Evolutionary conservation across 2,329 filamentous ascomycete genomes (phyloP).

Genomic region (Coniochaeta hoffmannii): DNA sequence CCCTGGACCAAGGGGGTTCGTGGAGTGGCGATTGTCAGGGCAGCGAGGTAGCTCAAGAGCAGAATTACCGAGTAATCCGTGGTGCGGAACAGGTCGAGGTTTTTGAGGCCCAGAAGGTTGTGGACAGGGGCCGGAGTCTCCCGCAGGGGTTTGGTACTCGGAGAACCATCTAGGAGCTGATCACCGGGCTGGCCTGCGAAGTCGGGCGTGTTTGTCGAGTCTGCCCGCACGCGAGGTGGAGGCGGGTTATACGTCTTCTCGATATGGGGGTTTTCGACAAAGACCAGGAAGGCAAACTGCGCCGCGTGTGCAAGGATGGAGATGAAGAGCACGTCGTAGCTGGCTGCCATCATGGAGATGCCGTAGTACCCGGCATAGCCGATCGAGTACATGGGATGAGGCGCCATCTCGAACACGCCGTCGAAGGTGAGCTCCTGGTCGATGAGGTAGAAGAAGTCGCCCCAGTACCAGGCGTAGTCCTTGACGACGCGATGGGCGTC

Average conservation of each 20-base stretch:
- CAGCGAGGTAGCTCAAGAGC: constrained; percentile 66
- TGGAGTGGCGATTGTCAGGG: constrained; percentile 68
- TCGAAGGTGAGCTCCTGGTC: constrained; percentile 98
- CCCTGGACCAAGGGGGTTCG: constrained; percentile 67
- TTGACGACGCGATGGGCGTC: constrained; percentile 97
- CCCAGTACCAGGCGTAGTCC: constrained; percentile 99
- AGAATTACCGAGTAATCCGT: constrained; percentile 78
- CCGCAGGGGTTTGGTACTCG: not conserved
- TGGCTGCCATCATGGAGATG: constrained; percentile 95
- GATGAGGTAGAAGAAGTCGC: constrained; percentile 97
- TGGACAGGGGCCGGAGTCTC: constrained; percentile 61
- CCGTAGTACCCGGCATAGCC: constrained; percentile 98
- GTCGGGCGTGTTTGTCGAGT: constrained; percentile 16
- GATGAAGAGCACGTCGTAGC: constrained; percentile 95
- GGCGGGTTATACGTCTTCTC: constrained; percentile 96
- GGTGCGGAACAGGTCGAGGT: constrained; percentile 81
- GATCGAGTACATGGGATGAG: constrained; percentile 98
- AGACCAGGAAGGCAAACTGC: constrained; percentile 85
- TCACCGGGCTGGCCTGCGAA: constrained; percentile 16
- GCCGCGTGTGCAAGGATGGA: constrained; percentile 91
- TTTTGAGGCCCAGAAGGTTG: constrained; percentile 73
- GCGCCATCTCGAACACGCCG: constrained; percentile 97
- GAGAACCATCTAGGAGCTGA: not conserved
- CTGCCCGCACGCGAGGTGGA: constrained; percentile 56
- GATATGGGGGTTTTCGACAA: constrained; percentile 96